Evolutionary conservation across 2,329 filamentous ascomycete species (phyloP), one percentile per base, ranked within the genome.

Genomic region (Paracamarosporium sp.): DNA sequence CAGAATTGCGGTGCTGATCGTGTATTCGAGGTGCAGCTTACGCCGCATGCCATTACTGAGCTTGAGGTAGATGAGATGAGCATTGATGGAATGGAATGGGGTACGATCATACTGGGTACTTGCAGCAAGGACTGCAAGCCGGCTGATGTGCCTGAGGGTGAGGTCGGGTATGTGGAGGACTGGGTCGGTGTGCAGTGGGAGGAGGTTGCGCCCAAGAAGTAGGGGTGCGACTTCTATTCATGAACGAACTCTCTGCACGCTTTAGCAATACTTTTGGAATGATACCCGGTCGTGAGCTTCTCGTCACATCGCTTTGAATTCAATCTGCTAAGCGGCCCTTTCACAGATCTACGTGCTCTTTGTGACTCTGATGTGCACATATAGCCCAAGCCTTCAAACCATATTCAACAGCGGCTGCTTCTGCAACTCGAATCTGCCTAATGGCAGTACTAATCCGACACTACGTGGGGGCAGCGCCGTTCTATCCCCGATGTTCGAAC

Each of bases 151-250:
- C 76, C 78, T 12, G 80, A 83, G 33, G 90, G 88, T 0, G 83
- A 88, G 69, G 85, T 88, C 0, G 91, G 89, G 1, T 98, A 96
- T 78, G 70, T 93, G 17, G 95, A 98, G 81, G 95, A 99, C 78
- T 99, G 95, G 94, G 88, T 86, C n/a, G 95, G 94, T 6, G 95
- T 98, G 63, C 95, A 99, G 78, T 99, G 94, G 95, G 95, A 99
- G 78, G 93, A 97, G 77, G 70, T 81, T 40, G 72, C 71, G 12
- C 62, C 65, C 20, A 68, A 65, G 56, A 69, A 55, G 48, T 63
- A 55, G 15, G 36, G 27, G 51, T 20, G 9, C 30, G 7, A 48
- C 15, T 38, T 1, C 12, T 20, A 7, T 38, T n/a, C 5, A n/a
- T 38, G 17, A 13, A 11, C 30, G 9, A 27, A 17, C 40, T 12